Base-by-base conservation (phyloP, 2,329 filamentous ascomycete species). In the Pseudogymnoascus sp. region DNA sequence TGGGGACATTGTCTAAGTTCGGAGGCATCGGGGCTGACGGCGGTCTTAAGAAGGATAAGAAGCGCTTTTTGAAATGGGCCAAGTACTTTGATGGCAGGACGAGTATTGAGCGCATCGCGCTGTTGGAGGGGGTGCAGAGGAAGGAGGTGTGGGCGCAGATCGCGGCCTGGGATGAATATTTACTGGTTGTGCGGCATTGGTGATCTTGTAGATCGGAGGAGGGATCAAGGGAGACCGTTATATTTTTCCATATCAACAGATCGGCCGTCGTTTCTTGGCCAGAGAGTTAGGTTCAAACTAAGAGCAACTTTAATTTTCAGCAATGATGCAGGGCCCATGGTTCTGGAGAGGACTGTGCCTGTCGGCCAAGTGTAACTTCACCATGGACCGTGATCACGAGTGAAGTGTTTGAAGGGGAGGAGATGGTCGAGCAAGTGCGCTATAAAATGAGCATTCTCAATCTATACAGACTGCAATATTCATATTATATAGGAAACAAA, bases 61-160 rank as follows among this genome's bases (percentile, higher is more conserved):
- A 84, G 61, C 34, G 34, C 34, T 96, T 91, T 88, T 82, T 84
- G 2, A 77, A 81, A 47, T 85, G 96, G 67, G 81, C 87, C 68
- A 90, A 89, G 72, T 94, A 97, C 73, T 90, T 97, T 67, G 92
- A 97, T 72, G 94, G 94, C 1, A 82, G 81, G 61, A 86, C 88
- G 70, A 87, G 92, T 2, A 78, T 97, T 63, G 94, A 99, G 75
- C 86, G 92, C 67, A 88, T 99, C 65, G 84, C 89, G 1, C 77
- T 94, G n/a, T 82, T 88, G 61, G 91, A 97, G 74, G 89, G 89
- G 5, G 81, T 95, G 76, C 96, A 94, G 77, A 80, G 91, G 61
- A 95, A 93, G 75, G 87, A 89, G 67, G 81, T 91, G 12, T 91
- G 89, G 78, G 81, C 82, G 54, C 76, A 86, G 60, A 72, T 89